phyloP scores from a whole-genome alignment of 768 basidiomycete species.

The Kwoniella sp. region DNA sequence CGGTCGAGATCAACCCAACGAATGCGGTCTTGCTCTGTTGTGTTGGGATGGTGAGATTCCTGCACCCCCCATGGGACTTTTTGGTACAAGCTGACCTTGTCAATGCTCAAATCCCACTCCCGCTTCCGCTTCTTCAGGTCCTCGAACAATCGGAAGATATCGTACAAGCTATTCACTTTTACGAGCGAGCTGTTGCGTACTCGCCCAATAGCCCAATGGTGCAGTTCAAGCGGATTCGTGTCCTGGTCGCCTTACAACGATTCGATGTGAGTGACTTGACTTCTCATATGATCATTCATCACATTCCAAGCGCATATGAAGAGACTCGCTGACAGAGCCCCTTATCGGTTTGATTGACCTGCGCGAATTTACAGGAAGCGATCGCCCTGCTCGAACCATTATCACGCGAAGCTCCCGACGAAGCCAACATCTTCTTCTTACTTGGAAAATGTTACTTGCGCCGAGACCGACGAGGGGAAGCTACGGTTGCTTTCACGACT shows the following conservation, averaged over 20 bases:
- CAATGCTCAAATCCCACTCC: too few species aligned
- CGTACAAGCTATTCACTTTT: conserved; percentile 72
- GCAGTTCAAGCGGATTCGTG: conserved; percentile 89
- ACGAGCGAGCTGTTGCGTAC: conserved; percentile 75
- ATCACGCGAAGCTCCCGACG: conserved; percentile 81
- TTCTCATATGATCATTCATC: too few species aligned
- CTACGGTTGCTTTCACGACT: conserved; percentile 80
- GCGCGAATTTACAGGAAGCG: conserved; percentile 64
- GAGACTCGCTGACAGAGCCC: too few species aligned
- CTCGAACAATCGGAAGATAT: conserved; percentile 82
- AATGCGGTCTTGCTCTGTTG: conserved; percentile 96
- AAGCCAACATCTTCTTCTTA: conserved; percentile 95
- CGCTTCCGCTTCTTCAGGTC: conserved; percentile 68
- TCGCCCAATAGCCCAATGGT: conserved; percentile 89
- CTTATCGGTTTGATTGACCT: neutral
- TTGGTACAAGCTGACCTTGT: too few species aligned
- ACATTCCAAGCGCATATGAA: too few species aligned
- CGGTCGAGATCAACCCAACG: conserved; percentile 85
- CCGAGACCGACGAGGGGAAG: conserved; percentile 73
- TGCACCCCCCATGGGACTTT: too few species aligned
- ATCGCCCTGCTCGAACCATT: conserved; percentile 78
- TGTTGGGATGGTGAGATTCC: conserved; percentile 93
- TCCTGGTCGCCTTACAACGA: conserved; percentile 78
- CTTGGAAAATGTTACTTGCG: conserved; percentile 87
- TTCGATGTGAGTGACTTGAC: conserved; percentile 67